Percentiles rank a stretch among this genome's conserved stretches.
phyloP scores from a whole-genome alignment of 805 yeast species.

The Yamadazyma insecticola region DNA sequence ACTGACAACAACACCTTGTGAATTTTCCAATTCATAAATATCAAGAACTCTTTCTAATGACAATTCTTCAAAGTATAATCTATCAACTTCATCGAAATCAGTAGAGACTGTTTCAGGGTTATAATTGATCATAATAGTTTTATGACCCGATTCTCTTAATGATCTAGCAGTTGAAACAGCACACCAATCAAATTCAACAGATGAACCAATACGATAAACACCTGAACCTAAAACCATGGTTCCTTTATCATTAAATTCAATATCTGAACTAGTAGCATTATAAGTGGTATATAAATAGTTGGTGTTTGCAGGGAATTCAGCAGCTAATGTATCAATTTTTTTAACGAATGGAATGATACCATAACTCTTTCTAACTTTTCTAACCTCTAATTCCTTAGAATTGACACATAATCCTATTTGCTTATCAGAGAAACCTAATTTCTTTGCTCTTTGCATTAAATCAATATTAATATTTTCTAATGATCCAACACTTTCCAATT shows the following conservation, averaged over 20 bases:
- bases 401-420: conserved; percentile 81
- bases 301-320: conserved; percentile 97
- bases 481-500: conserved; percentile 58
- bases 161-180: conserved; percentile 97
- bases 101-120: conserved; percentile 99
- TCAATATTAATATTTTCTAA: conserved; percentile 62
- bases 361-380: conserved; percentile 73
- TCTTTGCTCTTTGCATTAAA: conserved; percentile 73
- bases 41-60: conserved; percentile 96
- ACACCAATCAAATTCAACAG: conserved; percentile 99
- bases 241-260: conserved; percentile 83
- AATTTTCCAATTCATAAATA: conserved; percentile 86
- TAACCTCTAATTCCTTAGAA: conserved; percentile 72
- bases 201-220: conserved; percentile 96
- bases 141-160: conserved; percentile 78
- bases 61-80: conserved; percentile 93
- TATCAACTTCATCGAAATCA: conserved; percentile 96
- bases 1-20: conserved; percentile 89
- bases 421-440: conserved; percentile 91
- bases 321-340: conserved; percentile 95
- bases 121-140: conserved; percentile 94
- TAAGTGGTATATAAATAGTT: conserved; percentile 95
- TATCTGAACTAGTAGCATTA: conserved; percentile 84
- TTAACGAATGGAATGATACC: conserved; percentile 91
- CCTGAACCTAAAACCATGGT: conserved; percentile 97